These are phyloP conservation scores for Boechera divaricarpa DNA, from an alignment of 345 rosid species.

Conservation along the genomic window DNA sequence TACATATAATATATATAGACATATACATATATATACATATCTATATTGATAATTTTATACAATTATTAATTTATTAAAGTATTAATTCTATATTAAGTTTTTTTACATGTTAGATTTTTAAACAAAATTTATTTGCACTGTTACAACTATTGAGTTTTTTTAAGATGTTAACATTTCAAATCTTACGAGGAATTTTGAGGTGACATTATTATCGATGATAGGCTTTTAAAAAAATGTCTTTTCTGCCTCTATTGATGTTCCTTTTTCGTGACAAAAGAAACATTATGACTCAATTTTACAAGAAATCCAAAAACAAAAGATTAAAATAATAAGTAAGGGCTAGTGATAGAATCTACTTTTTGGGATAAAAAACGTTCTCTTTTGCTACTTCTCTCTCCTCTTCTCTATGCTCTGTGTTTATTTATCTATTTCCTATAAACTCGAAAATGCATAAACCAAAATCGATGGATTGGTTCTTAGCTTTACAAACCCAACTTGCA, in stretches of 20 bases:
- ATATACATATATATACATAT: too few species aligned
- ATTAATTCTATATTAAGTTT: too few species aligned
- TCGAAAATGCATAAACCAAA: constrained; percentile 44
- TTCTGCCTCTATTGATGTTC: constrained; percentile 2
- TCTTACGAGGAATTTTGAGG: neutral
- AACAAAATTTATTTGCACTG: neutral
- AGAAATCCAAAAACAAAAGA: neutral
- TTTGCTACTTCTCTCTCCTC: constrained; percentile 26
- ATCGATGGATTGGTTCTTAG: constrained; percentile 65
- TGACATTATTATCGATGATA: neutral
- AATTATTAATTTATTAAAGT: too few species aligned
- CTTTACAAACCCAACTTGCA: constrained; percentile 69
- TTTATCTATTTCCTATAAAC: constrained; percentile 60
- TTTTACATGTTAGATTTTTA: neutral
- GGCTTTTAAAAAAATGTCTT: neutral
- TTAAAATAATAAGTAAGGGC: constrained; percentile 25
- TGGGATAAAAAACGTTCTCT: constrained; percentile 66
- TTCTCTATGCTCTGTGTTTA: constrained; percentile 17
- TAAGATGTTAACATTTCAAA: neutral
- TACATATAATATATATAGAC: too few species aligned
- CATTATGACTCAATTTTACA: neutral
- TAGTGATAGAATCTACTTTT: constrained; percentile 40
- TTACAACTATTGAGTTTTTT: neutral
- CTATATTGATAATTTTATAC: too few species aligned
- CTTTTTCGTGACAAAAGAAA: neutral